Evolutionary conservation across 1,284 basidiomycete genomes (phyloP).

Genomic region (Afroboletus lepidellus): DNA sequence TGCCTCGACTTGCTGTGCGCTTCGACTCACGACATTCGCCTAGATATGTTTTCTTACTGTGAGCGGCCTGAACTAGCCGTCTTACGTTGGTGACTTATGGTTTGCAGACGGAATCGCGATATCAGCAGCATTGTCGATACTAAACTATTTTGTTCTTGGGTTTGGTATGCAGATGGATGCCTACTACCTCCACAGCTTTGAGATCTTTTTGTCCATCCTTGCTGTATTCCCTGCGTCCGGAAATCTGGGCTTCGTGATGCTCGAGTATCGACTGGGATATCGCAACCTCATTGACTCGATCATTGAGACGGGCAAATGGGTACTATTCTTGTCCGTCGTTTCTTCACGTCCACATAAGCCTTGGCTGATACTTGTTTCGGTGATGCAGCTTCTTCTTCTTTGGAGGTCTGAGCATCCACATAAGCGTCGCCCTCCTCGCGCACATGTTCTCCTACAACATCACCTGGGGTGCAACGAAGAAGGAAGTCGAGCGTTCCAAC

Average conservation of each 20-base stretch:
- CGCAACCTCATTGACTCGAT: slow-evolving; percentile 44
- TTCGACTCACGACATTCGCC: slow-evolving; percentile 15
- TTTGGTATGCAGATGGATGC: slow-evolving; percentile 61
- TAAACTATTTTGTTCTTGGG: slow-evolving; percentile 75
- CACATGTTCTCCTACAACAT: slow-evolving; percentile 86
- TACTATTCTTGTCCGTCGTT: slow-evolving; percentile 63
- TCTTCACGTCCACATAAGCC: background rate
- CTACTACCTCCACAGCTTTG: slow-evolving; percentile 70
- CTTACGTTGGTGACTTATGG: background rate
- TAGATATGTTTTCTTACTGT: slow-evolving; percentile 86
- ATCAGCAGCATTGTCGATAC: slow-evolving; percentile 58
- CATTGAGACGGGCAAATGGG: slow-evolving; percentile 58
- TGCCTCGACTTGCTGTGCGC: background rate
- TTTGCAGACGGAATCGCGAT: slow-evolving; percentile 69
- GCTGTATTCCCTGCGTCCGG: slow-evolving; percentile 74
- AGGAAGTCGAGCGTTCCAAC: slow-evolving; percentile 79
- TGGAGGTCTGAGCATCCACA: slow-evolving; percentile 71
- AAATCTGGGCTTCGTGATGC: slow-evolving; percentile 66
- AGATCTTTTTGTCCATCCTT: slow-evolving; percentile 73
- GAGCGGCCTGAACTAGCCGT: slow-evolving; percentile 15
- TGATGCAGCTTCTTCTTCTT: slow-evolving; percentile 78
- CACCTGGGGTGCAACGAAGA: slow-evolving; percentile 76
- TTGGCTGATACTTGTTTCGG: background rate
- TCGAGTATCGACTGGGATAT: slow-evolving; percentile 75
- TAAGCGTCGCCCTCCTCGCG: slow-evolving; percentile 69